phyloP scores from a whole-genome alignment of 805 yeast species.

The Metschnikowia koreensis region DNA sequence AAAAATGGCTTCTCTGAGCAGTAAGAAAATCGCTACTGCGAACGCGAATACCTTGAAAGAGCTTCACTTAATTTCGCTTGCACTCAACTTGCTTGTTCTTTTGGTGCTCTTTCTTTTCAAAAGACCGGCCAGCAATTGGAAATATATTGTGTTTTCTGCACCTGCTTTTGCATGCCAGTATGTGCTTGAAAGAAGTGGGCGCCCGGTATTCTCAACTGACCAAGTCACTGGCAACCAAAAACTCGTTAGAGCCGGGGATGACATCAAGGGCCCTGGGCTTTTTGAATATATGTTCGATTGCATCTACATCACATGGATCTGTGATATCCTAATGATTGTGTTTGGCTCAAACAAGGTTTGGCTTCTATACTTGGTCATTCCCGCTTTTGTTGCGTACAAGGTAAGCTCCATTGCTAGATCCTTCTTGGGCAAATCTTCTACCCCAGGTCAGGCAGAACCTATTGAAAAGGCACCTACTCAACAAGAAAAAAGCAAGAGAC shows the following conservation, averaged over 20 bases:
- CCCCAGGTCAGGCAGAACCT: constrained; percentile 1
- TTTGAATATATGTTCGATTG: constrained; percentile 73
- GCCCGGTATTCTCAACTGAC: constrained; percentile 52
- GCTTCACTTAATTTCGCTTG: constrained; percentile 33
- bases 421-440: constrained; percentile 13
- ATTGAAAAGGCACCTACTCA: neutral
- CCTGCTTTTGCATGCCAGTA: constrained; percentile 47
- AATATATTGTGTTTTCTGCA: constrained; percentile 31
- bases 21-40: constrained; percentile 50
- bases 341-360: constrained; percentile 61
- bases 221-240: constrained; percentile 28
- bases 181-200: constrained; percentile 55
- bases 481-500: constrained; percentile 18
- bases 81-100: constrained; percentile 14
- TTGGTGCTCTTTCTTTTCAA: constrained; percentile 11
- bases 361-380: constrained; percentile 52
- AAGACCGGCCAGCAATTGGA: constrained; percentile 19
- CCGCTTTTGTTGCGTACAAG: constrained; percentile 51
- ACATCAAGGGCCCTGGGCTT: constrained; percentile 59
- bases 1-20: constrained; percentile 56
- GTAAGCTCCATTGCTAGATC: constrained; percentile 35
- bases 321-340: constrained; percentile 51
- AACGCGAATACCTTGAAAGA: constrained; percentile 40
- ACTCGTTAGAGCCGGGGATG: constrained; percentile 56
- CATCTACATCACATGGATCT: constrained; percentile 60